phyloP scores from a whole-genome alignment of 345 rosid genomes.

The Populus nigra region DNA sequence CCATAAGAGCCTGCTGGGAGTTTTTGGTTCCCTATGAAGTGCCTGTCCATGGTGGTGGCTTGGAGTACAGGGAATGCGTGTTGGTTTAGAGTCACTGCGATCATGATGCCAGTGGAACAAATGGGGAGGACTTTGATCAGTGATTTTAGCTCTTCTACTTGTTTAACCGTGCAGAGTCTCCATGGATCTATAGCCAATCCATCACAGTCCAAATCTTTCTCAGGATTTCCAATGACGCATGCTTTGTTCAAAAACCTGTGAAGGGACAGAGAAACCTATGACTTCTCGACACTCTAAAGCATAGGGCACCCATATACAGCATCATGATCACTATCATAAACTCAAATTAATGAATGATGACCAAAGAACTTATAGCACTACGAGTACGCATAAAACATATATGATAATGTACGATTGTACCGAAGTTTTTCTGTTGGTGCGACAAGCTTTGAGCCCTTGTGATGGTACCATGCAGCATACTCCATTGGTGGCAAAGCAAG shows the following conservation, averaged over 20 bases:
- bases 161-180: constrained; percentile 55
- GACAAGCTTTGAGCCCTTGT: constrained; percentile 37
- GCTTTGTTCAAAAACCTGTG: constrained; percentile 56
- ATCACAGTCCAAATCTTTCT: constrained; percentile 32
- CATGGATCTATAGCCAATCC: constrained; percentile 36
- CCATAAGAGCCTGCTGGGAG: constrained; percentile 52
- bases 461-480: constrained; percentile 43
- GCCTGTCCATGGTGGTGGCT: constrained; percentile 52
- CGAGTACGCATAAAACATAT: too few relatives aligned
- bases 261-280: too few relatives aligned
- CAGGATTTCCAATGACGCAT: constrained; percentile 35
- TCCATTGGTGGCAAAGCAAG: constrained; percentile 40
- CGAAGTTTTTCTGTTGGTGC: constrained; percentile 39
- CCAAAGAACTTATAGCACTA: too few relatives aligned
- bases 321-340: too few relatives aligned
- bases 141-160: constrained; percentile 63
- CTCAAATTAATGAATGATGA: too few relatives aligned
- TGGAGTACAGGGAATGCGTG: constrained; percentile 37
- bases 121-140: constrained; percentile 45
- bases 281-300: too few relatives aligned
- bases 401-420: not conserved
- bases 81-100: constrained; percentile 37
- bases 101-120: constrained; percentile 54
- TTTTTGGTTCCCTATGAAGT: constrained; percentile 42
- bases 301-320: too few relatives aligned